Base-by-base conservation (phyloP, 2,329 filamentous ascomycete genomes). In the Colletotrichum spaethianum region DNA sequence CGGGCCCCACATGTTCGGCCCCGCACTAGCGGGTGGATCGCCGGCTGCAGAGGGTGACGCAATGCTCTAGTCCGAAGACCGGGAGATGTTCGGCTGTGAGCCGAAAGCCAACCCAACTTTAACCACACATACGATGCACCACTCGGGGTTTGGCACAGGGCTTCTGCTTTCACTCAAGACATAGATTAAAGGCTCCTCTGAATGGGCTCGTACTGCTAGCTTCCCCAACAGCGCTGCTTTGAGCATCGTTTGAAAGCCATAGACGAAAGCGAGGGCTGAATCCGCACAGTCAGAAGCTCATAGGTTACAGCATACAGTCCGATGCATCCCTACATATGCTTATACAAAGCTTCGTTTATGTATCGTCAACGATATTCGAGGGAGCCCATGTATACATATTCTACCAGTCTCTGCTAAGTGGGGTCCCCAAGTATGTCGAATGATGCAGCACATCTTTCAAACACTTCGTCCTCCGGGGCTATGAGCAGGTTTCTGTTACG, bases 21-120 rank as follows among this genome's bases (percentile, higher is more conserved):
- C 68, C 63, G 36, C 55, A 38, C 12, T 9, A 7, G 11, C 1
- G 52, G n/a, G 31, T 20, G 52, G 11, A 5, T 1, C 9, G 14
- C 26, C 12, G 28, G 28, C 18, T 20, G 18, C 50, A 33, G 18
- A 31, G 9, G 40, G 28, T 48, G 59, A 50, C 42, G 59, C n/a
- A 62, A 62, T 38, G 42, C 20, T 23, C 44, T 38, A 62, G 59
- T 44, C 59, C 59, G n/a, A 50, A 23, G 20, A 23, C 42, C 42
- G 59, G 44, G n/a, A n/a, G 7, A 50, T 50, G 2, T 48, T 62
- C 59, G 59, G 59, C 28, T 23, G 31, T 38, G 8, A n/a, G 20
- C 4, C 44, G 31, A 14, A 38, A 50, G 31, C 44, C 31, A 50
- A 50, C 42, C 31, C n/a, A 36, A 23, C n/a, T 62, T 26, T 31